A percentile compares a stretch with the other conserved stretches of the same genome.
phyloP scores from a whole-genome alignment of 768 basidiomycete genomes.

The Mycena rebaudengoi region DNA sequence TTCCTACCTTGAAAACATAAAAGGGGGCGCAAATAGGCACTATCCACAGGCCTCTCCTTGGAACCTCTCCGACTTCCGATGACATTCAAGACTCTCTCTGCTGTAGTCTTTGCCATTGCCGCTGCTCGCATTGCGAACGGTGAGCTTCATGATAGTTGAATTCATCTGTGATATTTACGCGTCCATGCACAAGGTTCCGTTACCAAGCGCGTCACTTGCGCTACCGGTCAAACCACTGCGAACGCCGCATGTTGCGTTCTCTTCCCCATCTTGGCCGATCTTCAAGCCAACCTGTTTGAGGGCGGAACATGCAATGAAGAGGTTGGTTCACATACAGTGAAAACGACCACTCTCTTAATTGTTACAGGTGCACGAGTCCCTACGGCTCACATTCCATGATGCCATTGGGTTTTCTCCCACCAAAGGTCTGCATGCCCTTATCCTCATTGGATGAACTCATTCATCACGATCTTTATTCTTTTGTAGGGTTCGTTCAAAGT shows the following conservation, averaged over 20 bases:
- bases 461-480: too few species aligned
- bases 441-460: too few species aligned
- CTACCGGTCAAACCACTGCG: conserved; percentile 1
- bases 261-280: conserved; percentile 12
- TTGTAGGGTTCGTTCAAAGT: too few species aligned
- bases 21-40: too few species aligned
- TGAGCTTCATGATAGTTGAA: neutral
- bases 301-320: conserved; percentile 14
- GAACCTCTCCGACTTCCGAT: neutral
- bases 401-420: too few species aligned
- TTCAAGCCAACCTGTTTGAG: conserved; percentile 13
- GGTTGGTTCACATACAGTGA: neutral
- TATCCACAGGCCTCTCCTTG: too few species aligned
- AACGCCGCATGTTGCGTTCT: conserved; percentile 10
- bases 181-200: neutral
- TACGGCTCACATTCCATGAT: too few species aligned
- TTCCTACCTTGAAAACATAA: too few species aligned
- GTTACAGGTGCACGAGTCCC: too few species aligned
- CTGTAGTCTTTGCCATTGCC: conserved; percentile 5
- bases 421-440: too few species aligned
- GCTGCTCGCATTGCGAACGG: conserved; percentile 4
- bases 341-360: neutral
- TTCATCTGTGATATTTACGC: neutral
- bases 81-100: conserved; percentile 11
- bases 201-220: conserved; percentile 5